A percentile compares a stretch with the other conserved stretches of the same genome.
Evolutionary conservation across 108 stramenopile species (phyloP).

Genomic region (Chaetoceros muelleri): DNA sequence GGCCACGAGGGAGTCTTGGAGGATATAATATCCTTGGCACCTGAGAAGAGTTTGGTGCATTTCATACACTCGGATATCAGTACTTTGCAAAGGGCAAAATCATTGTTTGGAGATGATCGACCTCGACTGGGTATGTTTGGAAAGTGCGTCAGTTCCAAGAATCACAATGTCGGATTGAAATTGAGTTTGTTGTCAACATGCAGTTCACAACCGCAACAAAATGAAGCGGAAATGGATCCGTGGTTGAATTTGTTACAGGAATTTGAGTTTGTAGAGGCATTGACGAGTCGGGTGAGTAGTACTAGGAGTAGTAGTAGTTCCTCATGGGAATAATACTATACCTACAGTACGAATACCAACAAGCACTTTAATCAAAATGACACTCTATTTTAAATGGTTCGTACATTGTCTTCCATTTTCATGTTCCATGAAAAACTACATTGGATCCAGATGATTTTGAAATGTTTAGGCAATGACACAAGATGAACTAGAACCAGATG

Average conservation of each 20-base stretch:
- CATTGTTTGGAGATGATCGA: neutral
- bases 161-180: neutral
- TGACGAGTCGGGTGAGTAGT: neutral
- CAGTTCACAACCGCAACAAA: constrained; percentile 10
- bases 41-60: neutral
- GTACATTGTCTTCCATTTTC: no score
- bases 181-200: constrained; percentile 14
- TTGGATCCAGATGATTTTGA: no score
- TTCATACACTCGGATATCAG: neutral
- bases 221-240: constrained; percentile 30
- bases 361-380: no score
- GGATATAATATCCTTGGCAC: neutral
- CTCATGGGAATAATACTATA: no score
- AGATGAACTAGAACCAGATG: neutral
- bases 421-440: no score
- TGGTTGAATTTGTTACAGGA: constrained; percentile 23
- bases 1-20: neutral
- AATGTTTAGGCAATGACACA: neutral
- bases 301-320: neutral
- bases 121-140: neutral
- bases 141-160: neutral
- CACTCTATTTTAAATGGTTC: no score
- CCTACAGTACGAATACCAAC: no score
- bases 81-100: neutral
- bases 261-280: neutral